Percentiles rank a stretch among this genome's conserved stretches.
phyloP scores from a whole-genome alignment of 768 basidiomycete species.

The Russula ochroleuca region DNA sequence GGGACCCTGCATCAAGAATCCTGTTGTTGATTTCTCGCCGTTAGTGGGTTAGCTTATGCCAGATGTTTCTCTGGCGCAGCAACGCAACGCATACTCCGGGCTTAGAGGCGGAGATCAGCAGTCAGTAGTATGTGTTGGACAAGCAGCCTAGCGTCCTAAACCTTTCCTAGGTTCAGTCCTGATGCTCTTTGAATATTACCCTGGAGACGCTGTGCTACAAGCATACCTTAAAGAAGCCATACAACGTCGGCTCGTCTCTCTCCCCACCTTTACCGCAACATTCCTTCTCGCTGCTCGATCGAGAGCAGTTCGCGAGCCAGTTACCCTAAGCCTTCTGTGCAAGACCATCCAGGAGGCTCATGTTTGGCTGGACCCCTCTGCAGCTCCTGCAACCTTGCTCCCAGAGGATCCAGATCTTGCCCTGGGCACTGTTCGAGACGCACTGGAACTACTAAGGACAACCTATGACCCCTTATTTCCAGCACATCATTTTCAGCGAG shows the following conservation, averaged over 20 bases:
- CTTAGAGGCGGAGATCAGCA: conserved; percentile 56
- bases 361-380: conserved; percentile 51
- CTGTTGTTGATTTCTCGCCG: conserved; percentile 16
- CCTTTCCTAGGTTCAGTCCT: conserved; percentile 58
- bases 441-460: conserved; percentile 21
- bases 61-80: conserved; percentile 51
- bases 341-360: conserved; percentile 60
- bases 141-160: neutral
- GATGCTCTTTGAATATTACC: conserved; percentile 59
- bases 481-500: conserved; percentile 19
- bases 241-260: conserved; percentile 50
- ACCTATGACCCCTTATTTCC: conserved; percentile 24
- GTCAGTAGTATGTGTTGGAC: conserved; percentile 38
- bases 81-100: conserved; percentile 37
- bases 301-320: conserved; percentile 55
- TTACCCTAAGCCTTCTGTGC: conserved; percentile 69
- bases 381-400: conserved; percentile 51
- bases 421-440: conserved; percentile 44
- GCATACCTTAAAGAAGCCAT: conserved; percentile 62
- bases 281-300: conserved; percentile 66
- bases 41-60: conserved; percentile 67
- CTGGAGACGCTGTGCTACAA: conserved; percentile 64
- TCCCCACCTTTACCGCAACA: conserved; percentile 57
- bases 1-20: neutral
- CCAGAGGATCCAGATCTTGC: conserved; percentile 47